Evolutionary conservation across 352 stramenopile genomes (phyloP).

Genomic region (Phytopythium boreale): DNA sequence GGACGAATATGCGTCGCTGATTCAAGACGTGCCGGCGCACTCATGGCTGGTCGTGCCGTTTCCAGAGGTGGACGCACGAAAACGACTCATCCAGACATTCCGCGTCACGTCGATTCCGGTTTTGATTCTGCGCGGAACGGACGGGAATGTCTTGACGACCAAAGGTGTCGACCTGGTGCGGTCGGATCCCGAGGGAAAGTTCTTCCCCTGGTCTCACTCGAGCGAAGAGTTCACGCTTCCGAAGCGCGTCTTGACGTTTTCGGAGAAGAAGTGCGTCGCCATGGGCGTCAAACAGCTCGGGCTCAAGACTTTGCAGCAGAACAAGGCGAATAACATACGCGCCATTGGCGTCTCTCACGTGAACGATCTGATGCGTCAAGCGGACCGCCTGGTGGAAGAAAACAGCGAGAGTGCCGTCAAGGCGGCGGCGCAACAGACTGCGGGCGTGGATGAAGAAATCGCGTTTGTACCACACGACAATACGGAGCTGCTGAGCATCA

Average conservation of each 20-base stretch:
- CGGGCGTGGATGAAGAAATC: constrained; percentile 34
- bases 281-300: constrained; percentile 76
- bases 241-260: constrained; percentile 43
- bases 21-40: constrained; percentile 46
- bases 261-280: constrained; percentile 55
- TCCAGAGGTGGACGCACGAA: constrained; percentile 60
- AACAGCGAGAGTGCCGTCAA: constrained; percentile 17
- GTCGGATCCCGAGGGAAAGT: constrained; percentile 49
- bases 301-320: constrained; percentile 65
- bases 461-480: constrained; percentile 57
- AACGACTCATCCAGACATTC: constrained; percentile 71
- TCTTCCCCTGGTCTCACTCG: constrained; percentile 58
- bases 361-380: constrained; percentile 48
- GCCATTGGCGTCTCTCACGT: constrained; percentile 37
- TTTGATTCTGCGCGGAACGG: constrained; percentile 53
- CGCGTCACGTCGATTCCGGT: constrained; percentile 48
- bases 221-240: constrained; percentile 51
- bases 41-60: constrained; percentile 79
- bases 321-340: constrained; percentile 37
- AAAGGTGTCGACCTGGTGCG: constrained; percentile 67
- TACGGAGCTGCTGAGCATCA: constrained; percentile 47
- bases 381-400: constrained; percentile 44
- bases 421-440: constrained; percentile 14
- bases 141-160: constrained; percentile 64
- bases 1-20: constrained; percentile 45